A percentile compares a stretch with the other conserved stretches of the same genome.
These are phyloP conservation scores for Cystofilobasidium macerans DNA, from an alignment of 768 basidiomycete species.

Conservation along the genomic window DNA sequence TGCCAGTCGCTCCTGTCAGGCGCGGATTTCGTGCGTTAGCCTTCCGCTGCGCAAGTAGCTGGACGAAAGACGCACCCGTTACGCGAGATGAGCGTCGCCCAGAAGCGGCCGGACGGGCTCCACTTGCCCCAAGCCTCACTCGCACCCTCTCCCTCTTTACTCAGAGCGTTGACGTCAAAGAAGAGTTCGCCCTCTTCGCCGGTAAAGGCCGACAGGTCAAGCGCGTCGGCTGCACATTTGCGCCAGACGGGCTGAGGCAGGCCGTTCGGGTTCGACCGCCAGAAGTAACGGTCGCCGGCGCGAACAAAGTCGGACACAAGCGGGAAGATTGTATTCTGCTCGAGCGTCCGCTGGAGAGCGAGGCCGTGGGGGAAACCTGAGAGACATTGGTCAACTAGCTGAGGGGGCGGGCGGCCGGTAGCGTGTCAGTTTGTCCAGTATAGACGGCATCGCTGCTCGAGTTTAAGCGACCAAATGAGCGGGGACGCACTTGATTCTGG, in stretches of 20 bases:
- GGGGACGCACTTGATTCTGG: slow-evolving; percentile 19
- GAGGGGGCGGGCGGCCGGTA: background rate
- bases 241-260: slow-evolving; percentile 14
- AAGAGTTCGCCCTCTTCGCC: slow-evolving; percentile 19
- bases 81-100: slow-evolving; percentile 9
- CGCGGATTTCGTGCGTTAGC: too few relatives aligned
- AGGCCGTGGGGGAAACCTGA: background rate
- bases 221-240: background rate
- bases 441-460: too few relatives aligned
- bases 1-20: slow-evolving; percentile 24
- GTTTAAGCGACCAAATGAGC: too few relatives aligned
- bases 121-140: slow-evolving; percentile 1
- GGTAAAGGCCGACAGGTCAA: background rate
- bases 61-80: slow-evolving; percentile 3
- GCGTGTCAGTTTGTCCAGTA: background rate
- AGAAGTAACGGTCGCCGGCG: slow-evolving; percentile 11
- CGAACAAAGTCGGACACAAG: background rate
- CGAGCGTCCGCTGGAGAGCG: slow-evolving; percentile 4
- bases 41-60: too few relatives aligned
- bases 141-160: slow-evolving; percentile 5
- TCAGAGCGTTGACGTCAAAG: slow-evolving; percentile 21
- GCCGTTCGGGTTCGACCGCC: background rate
- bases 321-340: slow-evolving; percentile 1
- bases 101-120: slow-evolving; percentile 15
- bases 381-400: slow-evolving; percentile 1